phyloP scores from a whole-genome alignment of 495 filamentous ascomycete species.

The Hypoxylon lenormandii region DNA sequence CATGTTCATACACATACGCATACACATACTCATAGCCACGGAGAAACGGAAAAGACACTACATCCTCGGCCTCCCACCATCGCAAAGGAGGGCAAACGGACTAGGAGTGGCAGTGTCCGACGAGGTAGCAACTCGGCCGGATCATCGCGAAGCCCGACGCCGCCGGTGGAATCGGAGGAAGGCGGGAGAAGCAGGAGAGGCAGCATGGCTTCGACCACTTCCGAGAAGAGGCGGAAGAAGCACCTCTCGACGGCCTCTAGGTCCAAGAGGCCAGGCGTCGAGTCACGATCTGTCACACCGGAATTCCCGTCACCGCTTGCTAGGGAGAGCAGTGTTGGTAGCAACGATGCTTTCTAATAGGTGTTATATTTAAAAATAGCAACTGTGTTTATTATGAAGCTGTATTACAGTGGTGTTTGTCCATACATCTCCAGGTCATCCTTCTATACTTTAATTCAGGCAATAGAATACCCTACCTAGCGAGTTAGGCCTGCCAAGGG shows the following conservation, averaged over 20 bases:
- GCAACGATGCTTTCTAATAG: conserved; percentile 24
- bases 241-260: conserved; percentile 48
- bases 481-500: too few species aligned
- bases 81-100: conserved; percentile 59
- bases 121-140: conserved; percentile 60
- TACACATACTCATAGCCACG: conserved; percentile 34
- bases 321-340: conserved; percentile 59
- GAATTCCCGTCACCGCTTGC: conserved; percentile 64
- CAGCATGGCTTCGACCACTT: conserved; percentile 62
- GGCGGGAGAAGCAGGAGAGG: conserved; percentile 54
- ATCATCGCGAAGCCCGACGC: conserved; percentile 63
- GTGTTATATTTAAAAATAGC: background rate
- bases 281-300: conserved; percentile 64
- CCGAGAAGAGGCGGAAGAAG: conserved; percentile 64
- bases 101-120: conserved; percentile 62
- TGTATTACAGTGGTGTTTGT: background rate
- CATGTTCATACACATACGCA: conserved; percentile 38
- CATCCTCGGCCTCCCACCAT: conserved; percentile 56
- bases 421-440: too few species aligned
- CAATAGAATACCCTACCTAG: too few species aligned
- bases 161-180: conserved; percentile 62
- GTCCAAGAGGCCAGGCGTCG: conserved; percentile 55
- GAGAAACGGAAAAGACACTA: conserved; percentile 49
- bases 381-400: conserved; percentile 1
- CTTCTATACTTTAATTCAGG: too few species aligned